A percentile compares a stretch with the other conserved stretches of the same genome.
Conservation (phyloP, 805 yeast genomes). For the Naumovozyma baii region DNA sequence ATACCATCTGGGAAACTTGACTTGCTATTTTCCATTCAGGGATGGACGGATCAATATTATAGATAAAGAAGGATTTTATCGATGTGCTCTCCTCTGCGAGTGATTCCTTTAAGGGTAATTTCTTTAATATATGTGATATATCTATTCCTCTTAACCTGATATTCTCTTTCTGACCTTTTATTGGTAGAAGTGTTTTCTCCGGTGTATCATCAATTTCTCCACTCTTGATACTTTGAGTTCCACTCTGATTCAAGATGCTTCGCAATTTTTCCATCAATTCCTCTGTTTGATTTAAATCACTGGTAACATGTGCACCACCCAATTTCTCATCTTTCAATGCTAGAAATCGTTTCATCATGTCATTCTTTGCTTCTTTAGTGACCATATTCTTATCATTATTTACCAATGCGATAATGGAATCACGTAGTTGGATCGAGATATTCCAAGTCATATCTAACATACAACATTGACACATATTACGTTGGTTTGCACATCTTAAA, state of each 20-base stretch:
- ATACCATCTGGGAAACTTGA: constrained; percentile 33
- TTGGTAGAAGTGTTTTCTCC: too few species aligned
- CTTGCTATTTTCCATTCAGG: constrained; percentile 55
- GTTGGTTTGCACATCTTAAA: constrained; percentile 63
- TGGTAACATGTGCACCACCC: constrained; percentile 32
- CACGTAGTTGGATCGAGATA: constrained; percentile 70
- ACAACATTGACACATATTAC: constrained; percentile 84
- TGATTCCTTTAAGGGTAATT: constrained; percentile 63
- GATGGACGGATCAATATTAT: constrained; percentile 58
- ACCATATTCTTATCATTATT: constrained; percentile 34
- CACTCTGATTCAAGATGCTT: not conserved
- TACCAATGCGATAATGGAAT: constrained; percentile 68
- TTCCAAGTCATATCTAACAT: constrained; percentile 74
- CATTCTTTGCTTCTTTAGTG: constrained; percentile 39
- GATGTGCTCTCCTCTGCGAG: constrained; percentile 31
- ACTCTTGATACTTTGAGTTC: too few species aligned
- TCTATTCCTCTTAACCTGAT: constrained; percentile 26
- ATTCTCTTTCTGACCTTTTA: too few species aligned
- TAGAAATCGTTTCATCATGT: constrained; percentile 45
- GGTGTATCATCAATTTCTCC: not conserved
- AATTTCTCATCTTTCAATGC: constrained; percentile 40
- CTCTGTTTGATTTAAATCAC: constrained; percentile 35
- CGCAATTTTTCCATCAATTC: constrained; percentile 41
- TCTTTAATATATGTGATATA: constrained; percentile 42
- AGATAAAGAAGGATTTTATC: constrained; percentile 57